These are phyloP conservation scores for Paraglomus brasilianum DNA, from an alignment of 192 early-diverging fungal genomes.

Conservation along the genomic window DNA sequence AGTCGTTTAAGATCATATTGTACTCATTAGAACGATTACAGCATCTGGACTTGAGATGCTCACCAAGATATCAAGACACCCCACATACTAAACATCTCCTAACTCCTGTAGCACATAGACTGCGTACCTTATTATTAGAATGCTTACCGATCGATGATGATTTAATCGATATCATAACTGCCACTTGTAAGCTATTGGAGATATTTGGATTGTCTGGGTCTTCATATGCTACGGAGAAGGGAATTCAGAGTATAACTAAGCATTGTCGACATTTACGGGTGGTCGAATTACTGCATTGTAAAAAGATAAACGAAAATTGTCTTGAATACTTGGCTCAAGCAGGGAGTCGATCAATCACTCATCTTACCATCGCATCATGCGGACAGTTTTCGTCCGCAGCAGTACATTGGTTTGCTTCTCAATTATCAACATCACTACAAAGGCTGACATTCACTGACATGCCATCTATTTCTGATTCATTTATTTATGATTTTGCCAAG, in stretches of 20 bases:
- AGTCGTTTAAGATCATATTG: constrained; percentile 10
- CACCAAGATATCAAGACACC: neutral
- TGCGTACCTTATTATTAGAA: neutral
- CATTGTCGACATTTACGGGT: neutral
- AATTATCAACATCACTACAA: neutral
- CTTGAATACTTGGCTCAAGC: neutral
- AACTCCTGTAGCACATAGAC: neutral
- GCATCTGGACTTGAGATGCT: constrained; percentile 8
- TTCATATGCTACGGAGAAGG: neutral
- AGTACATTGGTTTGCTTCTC: constrained; percentile 13
- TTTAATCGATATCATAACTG: neutral
- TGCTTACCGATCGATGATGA: constrained; percentile 11
- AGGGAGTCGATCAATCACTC: neutral
- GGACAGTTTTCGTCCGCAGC: neutral
- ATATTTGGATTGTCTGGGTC: constrained; percentile 20
- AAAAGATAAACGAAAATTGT: neutral
- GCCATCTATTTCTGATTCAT: neutral
- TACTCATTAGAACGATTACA: neutral
- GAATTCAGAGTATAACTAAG: constrained; percentile 1
- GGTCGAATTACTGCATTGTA: neutral
- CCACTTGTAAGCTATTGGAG: constrained; percentile 3
- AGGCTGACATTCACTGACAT: neutral
- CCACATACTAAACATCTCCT: neutral
- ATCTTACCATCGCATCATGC: constrained; percentile 21
- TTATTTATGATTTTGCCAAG: constrained; percentile 1